A percentile compares a stretch with the other conserved stretches of the same genome.
Evolutionary conservation across 139 green algal genomes (phyloP).

Genomic region (Chlorella sorokiniana): DNA sequence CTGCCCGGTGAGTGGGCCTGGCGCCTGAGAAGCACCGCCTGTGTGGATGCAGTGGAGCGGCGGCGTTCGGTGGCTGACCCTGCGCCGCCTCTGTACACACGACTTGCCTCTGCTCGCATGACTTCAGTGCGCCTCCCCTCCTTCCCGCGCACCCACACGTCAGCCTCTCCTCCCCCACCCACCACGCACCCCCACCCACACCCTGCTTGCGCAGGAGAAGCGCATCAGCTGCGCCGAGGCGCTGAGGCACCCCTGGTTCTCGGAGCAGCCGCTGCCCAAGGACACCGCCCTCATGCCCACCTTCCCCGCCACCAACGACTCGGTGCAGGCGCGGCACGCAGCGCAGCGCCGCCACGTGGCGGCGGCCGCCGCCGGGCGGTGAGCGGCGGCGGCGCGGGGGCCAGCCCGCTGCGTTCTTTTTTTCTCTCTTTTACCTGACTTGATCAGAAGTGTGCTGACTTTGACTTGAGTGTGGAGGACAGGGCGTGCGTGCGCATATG

Average conservation of each 20-base stretch:
- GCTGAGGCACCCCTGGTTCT: slow-evolving; percentile 56
- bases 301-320: slow-evolving; percentile 48
- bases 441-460: too few species aligned
- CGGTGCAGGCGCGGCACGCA: slow-evolving; percentile 5
- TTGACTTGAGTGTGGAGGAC: too few species aligned
- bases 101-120: not conserved
- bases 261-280: slow-evolving; percentile 59
- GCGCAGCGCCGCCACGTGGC: not conserved
- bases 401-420: too few species aligned
- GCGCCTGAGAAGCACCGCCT: not conserved
- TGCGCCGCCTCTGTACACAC: not conserved
- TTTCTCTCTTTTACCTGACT: too few species aligned
- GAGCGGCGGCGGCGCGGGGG: not conserved
- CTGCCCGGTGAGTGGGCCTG: slow-evolving; percentile 42
- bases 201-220: slow-evolving; percentile 18
- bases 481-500: too few species aligned
- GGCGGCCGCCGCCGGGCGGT: not conserved
- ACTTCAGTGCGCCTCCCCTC: not conserved
- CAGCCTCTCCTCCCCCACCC: too few species aligned
- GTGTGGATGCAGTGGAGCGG: too few species aligned
- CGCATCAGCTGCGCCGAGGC: slow-evolving; percentile 63
- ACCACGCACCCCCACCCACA: too few species aligned
- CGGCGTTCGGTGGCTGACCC: too few species aligned
- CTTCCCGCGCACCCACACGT: too few species aligned
- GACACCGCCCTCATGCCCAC: slow-evolving; percentile 63